A percentile compares a stretch with the other conserved stretches of the same genome.
Evolutionary conservation across 1,139 yeast genomes (phyloP).

Genomic region (Saccharomyces hybrid): DNA sequence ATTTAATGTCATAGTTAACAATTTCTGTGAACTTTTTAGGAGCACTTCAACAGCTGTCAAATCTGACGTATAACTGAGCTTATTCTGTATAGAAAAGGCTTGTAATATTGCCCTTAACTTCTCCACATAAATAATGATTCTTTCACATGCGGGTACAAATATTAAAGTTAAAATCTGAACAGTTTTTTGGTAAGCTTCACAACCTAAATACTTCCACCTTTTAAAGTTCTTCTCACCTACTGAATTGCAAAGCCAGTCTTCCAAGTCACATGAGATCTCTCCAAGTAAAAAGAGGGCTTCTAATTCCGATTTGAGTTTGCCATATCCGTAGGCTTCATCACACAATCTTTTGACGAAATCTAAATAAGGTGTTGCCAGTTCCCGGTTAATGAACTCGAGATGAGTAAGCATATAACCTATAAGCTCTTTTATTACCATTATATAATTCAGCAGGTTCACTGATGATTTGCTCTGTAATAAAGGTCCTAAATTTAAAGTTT

Average conservation of each 20-base stretch:
- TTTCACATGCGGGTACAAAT: conserved; percentile 52
- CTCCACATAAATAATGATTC: conserved; percentile 45
- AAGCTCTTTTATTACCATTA: conserved; percentile 10
- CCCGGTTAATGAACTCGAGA: conserved; percentile 11
- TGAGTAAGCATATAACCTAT: conserved; percentile 13
- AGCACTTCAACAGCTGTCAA: conserved; percentile 3
- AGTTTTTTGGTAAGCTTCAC: conserved; percentile 16
- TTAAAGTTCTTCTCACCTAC: conserved; percentile 66
- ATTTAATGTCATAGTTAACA: conserved; percentile 4
- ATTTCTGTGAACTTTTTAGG: conserved; percentile 1
- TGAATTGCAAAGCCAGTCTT: conserved; percentile 43
- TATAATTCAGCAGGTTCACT: conserved; percentile 6
- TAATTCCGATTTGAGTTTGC: conserved; percentile 11
- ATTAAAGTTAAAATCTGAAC: conserved; percentile 20
- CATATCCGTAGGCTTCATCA: conserved; percentile 11
- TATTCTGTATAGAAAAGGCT: conserved; percentile 7
- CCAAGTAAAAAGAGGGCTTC: conserved; percentile 18
- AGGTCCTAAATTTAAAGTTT: conserved; percentile 7
- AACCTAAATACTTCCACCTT: conserved; percentile 49
- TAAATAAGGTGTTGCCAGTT: conserved; percentile 13
- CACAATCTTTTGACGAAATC: conserved; percentile 14
- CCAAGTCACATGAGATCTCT: conserved; percentile 27
- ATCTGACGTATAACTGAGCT: conserved; percentile 2
- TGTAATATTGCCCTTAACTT: conserved; percentile 37
- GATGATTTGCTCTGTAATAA: conserved; percentile 5